These are phyloP conservation scores for Pseudogymnoascus sp. DNA, from an alignment of 2,329 filamentous ascomycete genomes.

Conservation along the genomic window DNA sequence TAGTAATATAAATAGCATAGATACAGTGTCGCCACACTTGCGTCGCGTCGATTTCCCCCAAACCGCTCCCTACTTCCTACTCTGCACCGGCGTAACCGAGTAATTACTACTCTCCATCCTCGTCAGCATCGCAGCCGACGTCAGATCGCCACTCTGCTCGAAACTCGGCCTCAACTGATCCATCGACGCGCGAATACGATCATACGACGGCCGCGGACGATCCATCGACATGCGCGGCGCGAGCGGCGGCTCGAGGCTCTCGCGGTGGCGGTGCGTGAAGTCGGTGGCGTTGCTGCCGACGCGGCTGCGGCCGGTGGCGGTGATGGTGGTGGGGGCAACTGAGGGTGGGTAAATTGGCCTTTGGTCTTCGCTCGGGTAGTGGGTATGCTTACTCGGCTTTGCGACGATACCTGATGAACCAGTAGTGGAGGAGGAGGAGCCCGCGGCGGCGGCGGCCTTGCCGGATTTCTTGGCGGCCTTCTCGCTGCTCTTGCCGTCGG, in stretches of 20 bases:
- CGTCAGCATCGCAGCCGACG: slow-evolving; percentile 75
- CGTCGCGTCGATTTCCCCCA: neutral
- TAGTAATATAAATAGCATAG: neutral
- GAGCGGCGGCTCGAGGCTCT: slow-evolving; percentile 47
- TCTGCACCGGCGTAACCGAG: slow-evolving; percentile 19
- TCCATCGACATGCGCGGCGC: slow-evolving; percentile 50
- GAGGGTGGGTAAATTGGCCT: slow-evolving; percentile 95
- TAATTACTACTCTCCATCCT: slow-evolving; percentile 67
- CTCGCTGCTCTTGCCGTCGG: neutral
- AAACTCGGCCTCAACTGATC: slow-evolving; percentile 80
- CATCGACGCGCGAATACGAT: slow-evolving; percentile 78
- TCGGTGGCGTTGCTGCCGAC: slow-evolving; percentile 93
- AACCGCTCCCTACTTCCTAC: slow-evolving; percentile 12
- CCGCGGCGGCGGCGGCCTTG: no score
- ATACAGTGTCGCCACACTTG: neutral
- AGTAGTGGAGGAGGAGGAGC: slow-evolving; percentile 34
- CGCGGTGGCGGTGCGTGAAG: slow-evolving; percentile 58
- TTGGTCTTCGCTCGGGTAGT: slow-evolving; percentile 68
- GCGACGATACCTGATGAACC: slow-evolving; percentile 50
- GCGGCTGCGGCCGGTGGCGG: slow-evolving; percentile 72
- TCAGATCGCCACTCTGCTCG: slow-evolving; percentile 84
- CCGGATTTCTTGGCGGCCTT: no score
- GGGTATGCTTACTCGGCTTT: slow-evolving; percentile 40
- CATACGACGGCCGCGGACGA: slow-evolving; percentile 73
- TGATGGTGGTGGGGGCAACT: slow-evolving; percentile 66